Conservation (phyloP, 169 alveolate species). For the Babesia ovis region DNA sequence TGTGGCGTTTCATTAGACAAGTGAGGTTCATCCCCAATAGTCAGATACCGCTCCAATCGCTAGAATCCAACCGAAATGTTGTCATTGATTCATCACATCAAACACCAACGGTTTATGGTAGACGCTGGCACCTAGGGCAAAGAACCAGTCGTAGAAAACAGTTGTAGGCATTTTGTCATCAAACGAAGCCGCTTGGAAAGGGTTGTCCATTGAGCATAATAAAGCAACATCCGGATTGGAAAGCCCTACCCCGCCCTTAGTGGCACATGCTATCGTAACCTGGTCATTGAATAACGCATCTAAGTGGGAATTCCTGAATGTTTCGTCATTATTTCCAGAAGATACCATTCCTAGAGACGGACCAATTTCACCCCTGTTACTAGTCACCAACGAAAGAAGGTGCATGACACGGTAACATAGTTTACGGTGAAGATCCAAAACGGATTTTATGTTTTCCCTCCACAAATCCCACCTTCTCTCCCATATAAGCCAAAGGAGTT, state of each 20-base stretch:
- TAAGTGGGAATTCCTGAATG: not conserved
- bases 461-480: conserved; percentile 73
- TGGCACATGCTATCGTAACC: not conserved
- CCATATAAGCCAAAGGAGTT: conserved; percentile 73
- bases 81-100: too few relatives aligned
- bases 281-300: not conserved
- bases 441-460: conserved; percentile 58
- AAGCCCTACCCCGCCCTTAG: too few relatives aligned
- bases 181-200: not conserved
- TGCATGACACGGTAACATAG: not conserved
- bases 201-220: not conserved
- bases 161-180: not conserved
- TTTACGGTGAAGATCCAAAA: conserved; percentile 27
- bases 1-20: too few relatives aligned
- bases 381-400: not conserved
- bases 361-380: conserved; percentile 11
- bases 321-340: not conserved
- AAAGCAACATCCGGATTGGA: not conserved
- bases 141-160: conserved; percentile 15
- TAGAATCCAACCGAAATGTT: too few relatives aligned
- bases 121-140: not conserved
- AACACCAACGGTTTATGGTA: too few relatives aligned
- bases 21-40: too few relatives aligned
- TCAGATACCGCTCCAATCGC: too few relatives aligned
- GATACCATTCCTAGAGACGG: not conserved